Evolutionary conservation across 257 asterid genomes (phyloP).

Genomic region (Ballota nigra): DNA sequence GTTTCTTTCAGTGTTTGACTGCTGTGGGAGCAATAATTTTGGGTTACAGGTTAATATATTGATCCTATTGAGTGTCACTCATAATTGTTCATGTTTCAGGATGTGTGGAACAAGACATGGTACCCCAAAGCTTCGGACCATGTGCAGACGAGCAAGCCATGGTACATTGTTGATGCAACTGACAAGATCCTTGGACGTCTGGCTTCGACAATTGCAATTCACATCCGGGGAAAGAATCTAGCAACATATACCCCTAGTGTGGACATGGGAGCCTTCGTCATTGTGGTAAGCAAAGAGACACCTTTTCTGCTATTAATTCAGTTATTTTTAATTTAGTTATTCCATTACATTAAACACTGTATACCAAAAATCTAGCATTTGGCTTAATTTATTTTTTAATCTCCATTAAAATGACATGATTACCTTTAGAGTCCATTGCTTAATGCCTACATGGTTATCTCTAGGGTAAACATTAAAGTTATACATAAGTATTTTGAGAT

Average conservation of each 20-base stretch:
- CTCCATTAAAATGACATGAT: background rate
- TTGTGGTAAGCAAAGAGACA: constrained; percentile 54
- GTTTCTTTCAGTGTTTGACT: no score
- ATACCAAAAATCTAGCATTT: background rate
- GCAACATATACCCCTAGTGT: constrained; percentile 93
- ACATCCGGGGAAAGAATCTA: constrained; percentile 90
- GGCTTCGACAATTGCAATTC: constrained; percentile 86
- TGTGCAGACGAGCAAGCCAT: constrained; percentile 70
- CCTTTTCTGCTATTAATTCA: constrained; percentile 19
- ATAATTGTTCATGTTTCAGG: constrained; percentile 43
- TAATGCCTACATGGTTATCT: background rate
- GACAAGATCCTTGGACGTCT: constrained; percentile 90
- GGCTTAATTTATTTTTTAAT: background rate
- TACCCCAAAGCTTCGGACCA: constrained; percentile 93
- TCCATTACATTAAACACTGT: background rate
- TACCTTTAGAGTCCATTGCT: background rate
- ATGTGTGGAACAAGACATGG: constrained; percentile 94
- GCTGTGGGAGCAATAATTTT: background rate
- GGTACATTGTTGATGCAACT: constrained; percentile 90
- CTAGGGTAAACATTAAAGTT: background rate
- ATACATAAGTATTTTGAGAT: background rate
- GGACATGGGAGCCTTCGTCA: constrained; percentile 96
- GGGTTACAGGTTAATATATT: background rate
- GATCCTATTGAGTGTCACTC: background rate
- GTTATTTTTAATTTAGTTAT: background rate